Base-by-base conservation (phyloP, 139 green algal species). In the Astrephomene gubernaculifera region DNA sequence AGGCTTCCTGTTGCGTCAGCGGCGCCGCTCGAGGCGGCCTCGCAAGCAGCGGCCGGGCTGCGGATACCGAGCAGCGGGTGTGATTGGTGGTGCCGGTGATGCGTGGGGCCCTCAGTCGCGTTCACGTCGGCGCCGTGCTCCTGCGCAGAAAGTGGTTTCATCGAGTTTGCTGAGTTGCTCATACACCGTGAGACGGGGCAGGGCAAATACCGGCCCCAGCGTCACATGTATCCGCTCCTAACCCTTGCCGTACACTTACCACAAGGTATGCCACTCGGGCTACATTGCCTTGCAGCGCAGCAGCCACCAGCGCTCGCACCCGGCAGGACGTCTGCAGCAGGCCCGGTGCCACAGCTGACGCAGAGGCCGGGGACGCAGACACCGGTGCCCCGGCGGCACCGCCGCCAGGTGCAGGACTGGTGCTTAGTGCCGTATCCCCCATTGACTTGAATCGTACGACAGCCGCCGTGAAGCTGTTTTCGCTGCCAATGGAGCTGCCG, bases 401-500 rank as follows among this genome's bases (percentile, higher is more conserved):
- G 49, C 14, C 49, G 12, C 14, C 49, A 17, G 49, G 49, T 57
- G 49, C 12, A 25, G 49, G 12, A 57, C 49, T 12, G 49, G 49
- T 57, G 49, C 49, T 57, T 17, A 12, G 17, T 39, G 64, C 35
- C 33, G 33, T 7, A 22, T 82, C 74, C 27, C 38, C 12, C 29
- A 39, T 60, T 19, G 60, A 73, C 4, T 72, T 24, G 60, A 44
- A 72, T 1, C 76, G 39, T 19, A 45, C n/a, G 14, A 82, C 74
- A 2, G n/a, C 35, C 29, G 76, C 60, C 27, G 39, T 45, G 76
- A 83, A 83, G 38, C 19, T 49, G 29, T 33, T 52, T n/a, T 83
- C 76, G 60, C 76, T 83, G 60, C 76, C 64, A 14, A 83, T 83
- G 76, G 76, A 83, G 76, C 39, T 44, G n/a, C 76, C 60, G n/a